phyloP scores from a whole-genome alignment of 2,329 filamentous ascomycete species.

The Cercospora janseana region DNA sequence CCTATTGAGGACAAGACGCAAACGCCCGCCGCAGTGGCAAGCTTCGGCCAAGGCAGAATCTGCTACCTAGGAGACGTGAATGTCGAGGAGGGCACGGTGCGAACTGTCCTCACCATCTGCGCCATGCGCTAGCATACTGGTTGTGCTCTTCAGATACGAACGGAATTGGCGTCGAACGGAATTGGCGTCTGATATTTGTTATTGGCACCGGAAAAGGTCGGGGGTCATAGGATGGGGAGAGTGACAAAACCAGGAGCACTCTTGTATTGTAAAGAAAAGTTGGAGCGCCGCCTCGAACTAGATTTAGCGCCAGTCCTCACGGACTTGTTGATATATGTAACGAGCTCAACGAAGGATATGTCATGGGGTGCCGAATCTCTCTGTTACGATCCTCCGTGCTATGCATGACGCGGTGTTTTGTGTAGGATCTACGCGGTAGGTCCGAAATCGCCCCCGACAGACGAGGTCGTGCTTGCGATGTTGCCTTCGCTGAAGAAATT shows the following conservation, averaged over 20 bases:
- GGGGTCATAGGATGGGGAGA: not conserved
- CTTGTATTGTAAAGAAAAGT: not conserved
- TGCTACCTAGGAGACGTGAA: constrained; percentile 27
- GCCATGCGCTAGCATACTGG: constrained; percentile 15
- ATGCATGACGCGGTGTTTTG: no score
- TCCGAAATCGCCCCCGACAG: no score
- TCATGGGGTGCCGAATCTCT: not conserved
- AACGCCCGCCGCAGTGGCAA: constrained; percentile 24
- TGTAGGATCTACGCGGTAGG: no score
- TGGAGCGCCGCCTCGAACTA: not conserved
- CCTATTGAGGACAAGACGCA: constrained; percentile 20
- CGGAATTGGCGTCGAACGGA: not conserved
- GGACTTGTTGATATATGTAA: constrained; percentile 5
- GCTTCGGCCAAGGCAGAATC: constrained; percentile 20
- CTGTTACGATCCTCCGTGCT: not conserved
- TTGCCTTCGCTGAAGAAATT: constrained; percentile 39
- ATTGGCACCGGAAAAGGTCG: not conserved
- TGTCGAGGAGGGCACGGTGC: constrained; percentile 19
- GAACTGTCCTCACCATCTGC: constrained; percentile 24
- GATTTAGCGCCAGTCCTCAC: constrained; percentile 8
- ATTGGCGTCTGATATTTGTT: not conserved
- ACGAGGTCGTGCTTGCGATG: not conserved
- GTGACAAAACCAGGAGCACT: not conserved
- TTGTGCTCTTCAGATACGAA: no score
- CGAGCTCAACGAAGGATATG: constrained; percentile 1